Evolutionary conservation across 108 stramenopile genomes (phyloP), one percentile per base, ranked within the genome.

Genomic region (Stephanodiscus triporus): DNA sequence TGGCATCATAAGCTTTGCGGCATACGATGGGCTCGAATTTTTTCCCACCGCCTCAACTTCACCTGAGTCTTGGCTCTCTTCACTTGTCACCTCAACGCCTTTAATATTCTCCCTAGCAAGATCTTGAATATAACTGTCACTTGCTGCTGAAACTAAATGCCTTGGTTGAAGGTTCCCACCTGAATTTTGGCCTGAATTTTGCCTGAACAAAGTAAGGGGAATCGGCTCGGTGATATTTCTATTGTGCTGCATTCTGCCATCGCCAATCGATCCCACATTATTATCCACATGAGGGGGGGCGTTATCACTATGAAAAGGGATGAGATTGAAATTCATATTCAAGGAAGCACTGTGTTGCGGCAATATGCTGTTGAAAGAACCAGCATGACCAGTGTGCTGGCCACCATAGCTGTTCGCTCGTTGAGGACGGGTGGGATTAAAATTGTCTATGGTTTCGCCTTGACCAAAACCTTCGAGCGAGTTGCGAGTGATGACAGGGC

Each of bases 141-240:
- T 73, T 11, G 60, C 48, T 37, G 20, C 53, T 69, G 53, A 40
- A 40, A 16, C 26, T 32, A 30, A 20, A 40, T 56, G 24, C 42
- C 63, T 37, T 34, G 61, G 62, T 16, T 42, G 22, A 7, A 53
- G 32, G 47, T 53, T 63, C 0, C 53, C 61, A 30, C 23, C 66
- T 22, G 57, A 53, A 27, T 59, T 43, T 63, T 73, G 73, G 23
- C 51, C 66, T 22, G 57, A 53, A 27, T 59, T 43, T 63, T 73
- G 73, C 29, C 51, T 34, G 43, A 42, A 45, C 32, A 75, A 14
- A 23, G 61, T 29, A 10, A 63, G 56, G 34, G 65, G 62, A 30
- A 64, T 81, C 11, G 80, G 74, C 32, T 81, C 80, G 29, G 80
- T 81, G 48, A 61, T 70, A 10, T 72, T 58, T 20, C 74, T 49